Conservation (phyloP, 345 rosid genomes). For the Eucalyptus sp. region DNA sequence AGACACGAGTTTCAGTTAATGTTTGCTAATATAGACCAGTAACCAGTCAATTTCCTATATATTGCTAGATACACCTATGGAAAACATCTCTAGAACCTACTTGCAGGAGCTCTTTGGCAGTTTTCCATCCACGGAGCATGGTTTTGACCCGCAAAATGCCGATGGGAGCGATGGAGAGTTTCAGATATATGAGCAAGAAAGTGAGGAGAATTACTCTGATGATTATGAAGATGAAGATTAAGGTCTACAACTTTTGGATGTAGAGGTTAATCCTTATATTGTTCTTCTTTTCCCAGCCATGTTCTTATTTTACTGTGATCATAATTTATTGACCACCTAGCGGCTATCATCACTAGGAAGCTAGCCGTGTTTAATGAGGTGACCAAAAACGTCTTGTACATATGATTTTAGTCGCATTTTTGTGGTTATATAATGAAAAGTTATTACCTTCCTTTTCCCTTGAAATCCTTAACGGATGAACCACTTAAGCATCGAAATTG, state of each 20-base stretch:
- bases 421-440: background rate
- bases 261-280: background rate
- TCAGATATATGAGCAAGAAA: slow-evolving; percentile 76
- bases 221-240: slow-evolving; percentile 9
- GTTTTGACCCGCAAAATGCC: background rate
- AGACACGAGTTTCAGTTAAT: background rate
- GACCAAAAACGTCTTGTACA: background rate
- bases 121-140: slow-evolving; percentile 48
- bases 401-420: background rate
- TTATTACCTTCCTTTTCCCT: background rate
- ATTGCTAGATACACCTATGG: slow-evolving; percentile 36
- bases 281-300: background rate
- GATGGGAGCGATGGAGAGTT: slow-evolving; percentile 65
- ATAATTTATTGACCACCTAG: background rate
- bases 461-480: background rate
- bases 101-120: slow-evolving; percentile 85
- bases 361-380: background rate
- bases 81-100: slow-evolving; percentile 62
- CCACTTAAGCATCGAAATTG: background rate
- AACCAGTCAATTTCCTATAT: slow-evolving; percentile 32
- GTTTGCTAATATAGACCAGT: background rate
- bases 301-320: background rate
- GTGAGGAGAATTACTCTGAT: slow-evolving; percentile 33
- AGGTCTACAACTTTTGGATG: background rate
- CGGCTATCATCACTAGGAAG: background rate